phyloP scores from a whole-genome alignment of 192 early-diverging fungal genomes.

The Podila epicladia region DNA sequence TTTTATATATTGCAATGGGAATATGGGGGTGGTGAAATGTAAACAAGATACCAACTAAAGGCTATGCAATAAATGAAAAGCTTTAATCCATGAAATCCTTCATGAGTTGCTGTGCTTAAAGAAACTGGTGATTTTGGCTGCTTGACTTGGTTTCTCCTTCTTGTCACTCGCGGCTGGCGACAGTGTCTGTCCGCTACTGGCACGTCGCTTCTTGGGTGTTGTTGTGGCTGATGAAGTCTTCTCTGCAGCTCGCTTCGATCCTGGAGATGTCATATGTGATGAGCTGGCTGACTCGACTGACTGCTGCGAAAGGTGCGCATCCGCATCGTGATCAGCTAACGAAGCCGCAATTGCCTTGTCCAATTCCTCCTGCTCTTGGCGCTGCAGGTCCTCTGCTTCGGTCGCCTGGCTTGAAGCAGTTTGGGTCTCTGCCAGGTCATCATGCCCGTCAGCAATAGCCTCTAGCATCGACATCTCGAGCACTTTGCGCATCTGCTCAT shows the following conservation, averaged over 20 bases:
- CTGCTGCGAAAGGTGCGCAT: background rate
- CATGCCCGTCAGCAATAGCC: conserved; percentile 37
- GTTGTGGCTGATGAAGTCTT: background rate
- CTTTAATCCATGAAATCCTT: background rate
- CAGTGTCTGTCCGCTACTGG: background rate
- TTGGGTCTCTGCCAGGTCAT: background rate
- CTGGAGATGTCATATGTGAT: background rate
- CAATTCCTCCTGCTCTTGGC: conserved; percentile 28
- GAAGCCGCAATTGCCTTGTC: conserved; percentile 37
- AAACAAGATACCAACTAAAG: background rate
- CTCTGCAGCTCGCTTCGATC: background rate
- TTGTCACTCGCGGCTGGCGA: background rate
- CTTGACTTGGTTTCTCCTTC: conserved; percentile 19
- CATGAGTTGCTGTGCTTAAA: conserved; percentile 15
- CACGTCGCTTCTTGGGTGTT: conserved; percentile 21
- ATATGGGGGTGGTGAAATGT: too few relatives aligned
- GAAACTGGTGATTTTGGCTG: conserved; percentile 40
- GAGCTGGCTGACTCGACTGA: background rate
- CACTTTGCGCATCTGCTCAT: conserved; percentile 45
- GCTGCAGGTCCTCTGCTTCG: background rate
- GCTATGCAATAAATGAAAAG: background rate
- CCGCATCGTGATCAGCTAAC: background rate
- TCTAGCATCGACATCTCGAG: conserved; percentile 36
- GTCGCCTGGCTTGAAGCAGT: background rate
- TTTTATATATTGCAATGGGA: too few relatives aligned